phyloP scores from a whole-genome alignment of 257 asterid genomes.

The Coffea canephora region DNA sequence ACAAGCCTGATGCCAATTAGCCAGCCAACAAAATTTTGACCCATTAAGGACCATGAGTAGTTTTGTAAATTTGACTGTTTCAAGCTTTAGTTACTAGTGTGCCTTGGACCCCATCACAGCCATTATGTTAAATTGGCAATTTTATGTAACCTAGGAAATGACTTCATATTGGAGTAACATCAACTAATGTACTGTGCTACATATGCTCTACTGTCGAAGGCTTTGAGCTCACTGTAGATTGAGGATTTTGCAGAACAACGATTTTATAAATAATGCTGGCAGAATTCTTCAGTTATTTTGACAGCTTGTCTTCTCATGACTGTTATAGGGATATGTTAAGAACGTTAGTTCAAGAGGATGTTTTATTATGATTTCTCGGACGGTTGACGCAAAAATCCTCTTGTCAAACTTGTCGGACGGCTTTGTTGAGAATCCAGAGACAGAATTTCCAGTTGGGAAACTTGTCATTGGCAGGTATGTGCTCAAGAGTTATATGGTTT shows the following conservation, averaged over 20 bases:
- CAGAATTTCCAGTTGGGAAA: slow-evolving; percentile 75
- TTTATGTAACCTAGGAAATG: background rate
- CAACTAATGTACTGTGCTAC: background rate
- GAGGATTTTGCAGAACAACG: background rate
- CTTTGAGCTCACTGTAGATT: background rate
- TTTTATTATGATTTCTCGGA: slow-evolving; percentile 76
- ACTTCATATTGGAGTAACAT: background rate
- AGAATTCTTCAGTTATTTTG: background rate
- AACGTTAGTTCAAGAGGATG: slow-evolving; percentile 77
- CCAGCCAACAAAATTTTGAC: background rate
- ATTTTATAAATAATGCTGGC: background rate
- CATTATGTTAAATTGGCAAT: background rate
- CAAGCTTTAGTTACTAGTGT: background rate
- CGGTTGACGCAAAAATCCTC: slow-evolving; percentile 82
- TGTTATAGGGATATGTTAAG: slow-evolving; percentile 82
- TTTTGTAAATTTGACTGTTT: background rate
- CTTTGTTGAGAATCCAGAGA: slow-evolving; percentile 67
- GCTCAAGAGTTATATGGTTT: background rate
- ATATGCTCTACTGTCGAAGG: background rate
- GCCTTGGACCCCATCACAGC: background rate
- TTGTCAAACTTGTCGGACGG: slow-evolving; percentile 74
- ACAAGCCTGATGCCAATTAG: background rate
- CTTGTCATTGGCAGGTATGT: slow-evolving; percentile 83
- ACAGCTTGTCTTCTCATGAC: background rate
- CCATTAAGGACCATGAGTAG: background rate